Conservation (phyloP, 768 basidiomycete species). For the Vishniacozyma victoriae region DNA sequence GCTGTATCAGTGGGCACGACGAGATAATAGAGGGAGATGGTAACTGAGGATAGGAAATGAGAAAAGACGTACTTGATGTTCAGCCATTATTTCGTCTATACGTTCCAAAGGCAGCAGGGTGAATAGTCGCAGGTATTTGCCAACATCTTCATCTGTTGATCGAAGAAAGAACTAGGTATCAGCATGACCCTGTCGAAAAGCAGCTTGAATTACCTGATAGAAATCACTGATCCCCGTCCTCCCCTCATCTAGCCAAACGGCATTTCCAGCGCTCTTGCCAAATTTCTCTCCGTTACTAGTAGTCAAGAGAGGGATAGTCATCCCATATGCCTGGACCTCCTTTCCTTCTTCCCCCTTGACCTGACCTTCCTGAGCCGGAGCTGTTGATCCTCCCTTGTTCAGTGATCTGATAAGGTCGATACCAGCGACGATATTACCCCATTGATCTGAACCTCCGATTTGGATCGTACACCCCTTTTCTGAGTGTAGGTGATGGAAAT, state of each 20-base stretch:
- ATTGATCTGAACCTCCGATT: conserved; percentile 94
- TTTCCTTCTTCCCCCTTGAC: conserved; percentile 10
- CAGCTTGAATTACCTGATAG: conserved; percentile 65
- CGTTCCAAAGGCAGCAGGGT: conserved; percentile 63
- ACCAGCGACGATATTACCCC: conserved; percentile 95
- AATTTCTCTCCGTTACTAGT: conserved; percentile 88
- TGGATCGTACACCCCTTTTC: conserved; percentile 71
- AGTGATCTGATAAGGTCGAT: conserved; percentile 69
- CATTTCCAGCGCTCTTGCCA: conserved; percentile 94
- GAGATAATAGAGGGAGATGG: no score
- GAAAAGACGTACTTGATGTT: conserved; percentile 55
- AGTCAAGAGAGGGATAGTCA: conserved; percentile 91
- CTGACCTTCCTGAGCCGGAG: no score
- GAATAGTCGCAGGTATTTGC: conserved; percentile 71
- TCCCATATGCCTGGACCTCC: conserved; percentile 57
- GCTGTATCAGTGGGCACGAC: no score
- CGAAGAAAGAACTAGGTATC: conserved; percentile 77
- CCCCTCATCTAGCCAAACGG: conserved; percentile 75
- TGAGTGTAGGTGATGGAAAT: conserved; percentile 71
- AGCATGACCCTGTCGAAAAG: neutral
- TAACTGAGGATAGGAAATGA: no score
- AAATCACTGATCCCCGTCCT: conserved; percentile 86
- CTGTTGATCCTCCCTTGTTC: neutral
- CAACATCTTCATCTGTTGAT: conserved; percentile 71
- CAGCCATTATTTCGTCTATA: conserved; percentile 56